Base-by-base conservation (phyloP, 164 flowering plant species). In the Macadamia integrifolia region DNA sequence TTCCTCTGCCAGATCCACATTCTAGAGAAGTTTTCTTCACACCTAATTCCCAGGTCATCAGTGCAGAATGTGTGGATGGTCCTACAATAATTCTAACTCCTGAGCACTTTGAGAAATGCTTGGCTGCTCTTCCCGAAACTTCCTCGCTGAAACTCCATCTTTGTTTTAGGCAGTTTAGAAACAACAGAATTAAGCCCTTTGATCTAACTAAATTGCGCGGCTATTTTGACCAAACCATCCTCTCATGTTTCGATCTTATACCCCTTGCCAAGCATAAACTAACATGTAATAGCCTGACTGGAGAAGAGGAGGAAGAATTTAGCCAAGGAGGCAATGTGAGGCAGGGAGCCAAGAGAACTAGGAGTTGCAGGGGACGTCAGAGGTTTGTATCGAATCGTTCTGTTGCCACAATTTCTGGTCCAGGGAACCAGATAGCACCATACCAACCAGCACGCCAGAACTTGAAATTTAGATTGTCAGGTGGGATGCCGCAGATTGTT, bases 41-140 rank as follows among this genome's bases (percentile, higher is more conserved):
- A 1, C 93, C 96, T 12, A 78, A 87, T 78, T 77, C 84, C 43
- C 97, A 95, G 68, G 98, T 89, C 61, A 87, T 92, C 65, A 92
- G 99, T 81, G 98, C 86, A 10, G 99, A 92, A 67, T 92, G 98
- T 79, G 90, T 95, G 66, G 97, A 95, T 77, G 98, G 98, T 73
- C 87, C 86, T 59, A 91, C 97, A 23, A 75, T 87, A 14, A 86
- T 95, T 68, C 81, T 95, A 75, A 87, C 88, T 66, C 97, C 90
- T 31, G 90, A 88, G 65, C 94, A 95, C 71, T 95, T 82, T 73
- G 87, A 84, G 65, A 85, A 86, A 79, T 92, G 93, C 68, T 52
- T 79, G 57, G 78, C 77, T 32, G 66, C 74, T 70, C 78, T 86
- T 72, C 89, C 91, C 62, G 61, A 72, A 67, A 67, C 78, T 71